Evolutionary conservation across 768 basidiomycete genomes (phyloP).

Genomic region (Termitomyces sp.): DNA sequence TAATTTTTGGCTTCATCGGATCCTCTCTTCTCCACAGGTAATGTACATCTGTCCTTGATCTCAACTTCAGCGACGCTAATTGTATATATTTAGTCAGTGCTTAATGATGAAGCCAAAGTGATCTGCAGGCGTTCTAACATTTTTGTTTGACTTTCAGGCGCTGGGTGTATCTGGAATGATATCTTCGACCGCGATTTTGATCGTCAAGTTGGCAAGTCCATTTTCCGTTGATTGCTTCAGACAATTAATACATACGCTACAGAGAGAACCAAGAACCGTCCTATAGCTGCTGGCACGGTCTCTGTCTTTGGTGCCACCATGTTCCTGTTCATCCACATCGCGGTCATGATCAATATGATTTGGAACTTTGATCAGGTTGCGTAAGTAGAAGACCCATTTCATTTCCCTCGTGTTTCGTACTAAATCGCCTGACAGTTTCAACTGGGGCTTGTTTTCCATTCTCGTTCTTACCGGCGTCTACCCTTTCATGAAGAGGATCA

Average conservation of each 20-base stretch:
- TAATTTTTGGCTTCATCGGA: constrained; percentile 14
- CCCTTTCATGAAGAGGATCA: constrained; percentile 37
- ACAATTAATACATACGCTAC: not conserved
- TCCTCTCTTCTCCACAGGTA: constrained; percentile 17
- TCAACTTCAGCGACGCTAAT: not conserved
- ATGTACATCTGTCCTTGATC: no score
- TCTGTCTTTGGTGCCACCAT: constrained; percentile 25
- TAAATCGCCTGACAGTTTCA: not conserved
- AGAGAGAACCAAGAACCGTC: constrained; percentile 32
- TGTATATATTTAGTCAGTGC: constrained; percentile 9
- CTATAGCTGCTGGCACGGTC: constrained; percentile 28
- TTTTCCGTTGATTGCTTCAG: not conserved
- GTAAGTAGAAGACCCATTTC: constrained; percentile 4
- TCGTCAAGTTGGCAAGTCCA: constrained; percentile 29
- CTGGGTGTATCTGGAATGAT: constrained; percentile 23
- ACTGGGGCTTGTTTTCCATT: constrained; percentile 15
- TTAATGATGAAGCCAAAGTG: not conserved
- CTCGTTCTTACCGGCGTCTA: constrained; percentile 24
- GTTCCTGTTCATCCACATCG: constrained; percentile 19
- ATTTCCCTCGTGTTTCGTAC: not conserved
- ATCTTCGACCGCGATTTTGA: constrained; percentile 28
- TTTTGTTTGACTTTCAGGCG: constrained; percentile 3
- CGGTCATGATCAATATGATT: constrained; percentile 13
- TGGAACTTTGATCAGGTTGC: constrained; percentile 15
- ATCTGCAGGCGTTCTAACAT: not conserved